Conservation (phyloP, 768 basidiomycete genomes). For the Saitozyma podzolica region DNA sequence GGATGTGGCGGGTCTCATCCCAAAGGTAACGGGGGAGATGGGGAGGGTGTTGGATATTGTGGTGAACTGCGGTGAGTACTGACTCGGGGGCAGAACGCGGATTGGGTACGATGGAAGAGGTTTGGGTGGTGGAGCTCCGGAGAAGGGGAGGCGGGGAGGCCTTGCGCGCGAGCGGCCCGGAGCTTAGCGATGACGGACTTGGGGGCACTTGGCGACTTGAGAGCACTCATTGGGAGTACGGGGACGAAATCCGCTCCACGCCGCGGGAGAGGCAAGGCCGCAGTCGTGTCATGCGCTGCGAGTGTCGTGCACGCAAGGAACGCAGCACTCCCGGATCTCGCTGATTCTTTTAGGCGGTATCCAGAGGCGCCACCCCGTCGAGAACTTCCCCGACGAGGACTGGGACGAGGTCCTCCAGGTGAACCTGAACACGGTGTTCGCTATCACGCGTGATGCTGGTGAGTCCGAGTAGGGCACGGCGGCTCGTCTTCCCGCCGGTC, state of each 20-base stretch:
- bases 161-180: no score
- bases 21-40: conserved; percentile 56
- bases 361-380: conserved; percentile 56
- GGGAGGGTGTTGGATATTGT: conserved; percentile 64
- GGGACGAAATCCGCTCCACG: no score
- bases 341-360: conserved; percentile 33
- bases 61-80: conserved; percentile 70
- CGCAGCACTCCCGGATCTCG: neutral
- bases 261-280: neutral
- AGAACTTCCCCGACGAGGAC: conserved; percentile 66
- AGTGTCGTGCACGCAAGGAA: no score
- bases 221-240: no score
- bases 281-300: conserved; percentile 1
- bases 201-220: no score
- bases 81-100: conserved; percentile 54
- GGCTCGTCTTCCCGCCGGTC: no score
- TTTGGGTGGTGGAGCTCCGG: no score
- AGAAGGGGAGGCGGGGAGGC: no score
- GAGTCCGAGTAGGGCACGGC: neutral
- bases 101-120: neutral
- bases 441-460: conserved; percentile 82
- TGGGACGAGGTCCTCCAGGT: conserved; percentile 78
- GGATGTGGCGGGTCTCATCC: conserved; percentile 59
- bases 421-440: conserved; percentile 84
- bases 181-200: no score